Base-by-base conservation (phyloP, 139 green algal genomes). In the Deuterostichococcus epilithicus region DNA sequence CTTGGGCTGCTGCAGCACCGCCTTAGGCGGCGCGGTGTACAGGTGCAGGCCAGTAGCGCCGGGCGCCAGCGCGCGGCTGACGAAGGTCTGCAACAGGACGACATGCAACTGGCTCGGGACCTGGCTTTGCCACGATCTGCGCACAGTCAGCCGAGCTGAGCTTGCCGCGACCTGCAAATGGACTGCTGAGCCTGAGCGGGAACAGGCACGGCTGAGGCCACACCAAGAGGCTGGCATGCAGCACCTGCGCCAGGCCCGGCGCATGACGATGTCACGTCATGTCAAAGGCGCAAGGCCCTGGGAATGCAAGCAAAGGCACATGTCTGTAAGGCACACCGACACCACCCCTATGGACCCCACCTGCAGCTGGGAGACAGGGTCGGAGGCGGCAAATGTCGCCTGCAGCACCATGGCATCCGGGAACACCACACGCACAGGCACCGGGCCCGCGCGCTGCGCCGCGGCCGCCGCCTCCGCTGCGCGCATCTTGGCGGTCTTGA, bases 1-100 rank as follows among this genome's bases (percentile, higher is more conserved):
- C 52, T 63, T 13, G 13, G 52, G 52, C 18, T 28, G 52, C 20
- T 28, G 52, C 52, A 63, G 52, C 13, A 63, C 45, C 8, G 70
- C 44, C 70, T 82, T 80, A 1, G 80, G 83, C 25, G 83, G 83
- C 25, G 83, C 81, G 65, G 78, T 82, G 65, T 83, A 87, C 44
- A 87, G 75, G 22, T 77, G 45, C 32, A 70, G 75, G 0, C 38
- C 59, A 2, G 32, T 34, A 18, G 73, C 1, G 0, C 39, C 44
- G 0, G 70, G 74, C 28, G 34, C 20, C 67, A 83, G 30, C 5
- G 76, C 78, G 3, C 32, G 25, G 5, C 45, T 30, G 5, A 84
- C 67, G 33, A 86, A 63, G 20, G 37, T 42, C 28, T 73, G 73
- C 25, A 86, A 3, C n/a, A n/a, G n/a, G n/a, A n/a, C n/a, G n/a